These are phyloP conservation scores for Citrus maxima DNA, from an alignment of 345 rosid species.

Conservation along the genomic window DNA sequence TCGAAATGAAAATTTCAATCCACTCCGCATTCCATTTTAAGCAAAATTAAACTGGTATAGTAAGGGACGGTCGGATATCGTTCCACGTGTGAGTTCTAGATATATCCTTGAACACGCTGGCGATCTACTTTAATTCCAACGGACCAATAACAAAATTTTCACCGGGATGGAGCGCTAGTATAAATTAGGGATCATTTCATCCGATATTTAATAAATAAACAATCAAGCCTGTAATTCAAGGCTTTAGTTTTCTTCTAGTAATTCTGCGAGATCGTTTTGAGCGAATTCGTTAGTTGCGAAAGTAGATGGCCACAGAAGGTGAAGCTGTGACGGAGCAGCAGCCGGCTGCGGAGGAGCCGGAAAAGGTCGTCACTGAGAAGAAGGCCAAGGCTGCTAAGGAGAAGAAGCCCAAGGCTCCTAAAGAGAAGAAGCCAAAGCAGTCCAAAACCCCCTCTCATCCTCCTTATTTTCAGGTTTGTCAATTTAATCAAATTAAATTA, in stretches of 20 bases:
- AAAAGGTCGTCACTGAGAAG: constrained; percentile 35
- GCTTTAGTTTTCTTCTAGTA: neutral
- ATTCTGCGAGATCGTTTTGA: neutral
- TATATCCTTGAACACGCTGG: constrained; percentile 29
- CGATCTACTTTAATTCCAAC: constrained; percentile 20
- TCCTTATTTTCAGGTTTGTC: constrained; percentile 66
- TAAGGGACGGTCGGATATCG: constrained; percentile 13
- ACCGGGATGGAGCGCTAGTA: constrained; percentile 23
- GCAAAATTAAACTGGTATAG: neutral
- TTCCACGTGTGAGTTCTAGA: constrained; percentile 51
- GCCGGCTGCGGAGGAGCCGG: constrained; percentile 29
- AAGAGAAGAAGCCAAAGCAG: constrained; percentile 39
- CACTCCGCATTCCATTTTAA: neutral
- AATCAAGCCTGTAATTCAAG: no score
- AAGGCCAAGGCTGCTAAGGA: constrained; percentile 31
- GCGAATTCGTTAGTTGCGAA: constrained; percentile 2
- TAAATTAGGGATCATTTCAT: constrained; percentile 20
- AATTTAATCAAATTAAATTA: neutral
- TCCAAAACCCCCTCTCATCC: constrained; percentile 62
- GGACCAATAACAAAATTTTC: constrained; percentile 25
- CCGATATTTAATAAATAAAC: no score
- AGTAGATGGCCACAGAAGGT: constrained; percentile 33
- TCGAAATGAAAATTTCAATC: neutral
- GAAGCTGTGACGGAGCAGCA: constrained; percentile 22
- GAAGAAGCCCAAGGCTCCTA: constrained; percentile 32